Base-by-base conservation (phyloP, 345 rosid genomes). In the Murraya paniculata region DNA sequence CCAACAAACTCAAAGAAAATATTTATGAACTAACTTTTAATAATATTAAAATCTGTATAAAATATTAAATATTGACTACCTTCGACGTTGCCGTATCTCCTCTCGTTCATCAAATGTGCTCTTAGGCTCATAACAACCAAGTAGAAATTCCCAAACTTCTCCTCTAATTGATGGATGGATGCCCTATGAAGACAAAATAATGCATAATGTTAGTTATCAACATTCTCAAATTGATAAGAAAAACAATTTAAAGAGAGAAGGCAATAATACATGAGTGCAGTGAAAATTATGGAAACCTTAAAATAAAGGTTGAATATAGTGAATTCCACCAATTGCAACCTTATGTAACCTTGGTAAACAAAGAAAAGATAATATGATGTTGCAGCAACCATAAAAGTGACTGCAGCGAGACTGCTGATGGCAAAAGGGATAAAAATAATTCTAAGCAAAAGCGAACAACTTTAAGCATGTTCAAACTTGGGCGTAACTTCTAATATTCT, bases 91-190 rank as follows among this genome's bases (percentile, higher is more conserved):
- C 61, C 96, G 89, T 69, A 91, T 86, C 83, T 91, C 85, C 45
- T 93, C 97, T 82, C 99, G 90, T 81, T 97, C 98, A 7, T 89
- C 95, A 53, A 89, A 97, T 67, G 98, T 89, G 77, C 99, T 97
- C 83, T 77, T 89, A 78, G 98, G 92, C 79, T 91, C 96, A 93
- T 85, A 97, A 86, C 99, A 97, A 30, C 94, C 95, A 71, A 97
- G 98, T 50, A 97, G 83, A 82, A 97, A 93, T 79, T 97, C 99
- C 99, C 98, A 97, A 22, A 97, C 99, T 91, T 97, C 99, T 80
- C 97, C 99, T 91, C 99, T 93, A 78, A 97, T 97, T 36, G 93
- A 82, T 79, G 99, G 99, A 90, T 97, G 98, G 71, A 97, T 84
- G 71, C 98, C 98, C 99, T 97, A 77, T 24, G 73, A 31, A 65